Evolutionary conservation across 2,329 filamentous ascomycete species (phyloP), one percentile per base, ranked within the genome.

Genomic region (Akanthomyces muscarius): DNA sequence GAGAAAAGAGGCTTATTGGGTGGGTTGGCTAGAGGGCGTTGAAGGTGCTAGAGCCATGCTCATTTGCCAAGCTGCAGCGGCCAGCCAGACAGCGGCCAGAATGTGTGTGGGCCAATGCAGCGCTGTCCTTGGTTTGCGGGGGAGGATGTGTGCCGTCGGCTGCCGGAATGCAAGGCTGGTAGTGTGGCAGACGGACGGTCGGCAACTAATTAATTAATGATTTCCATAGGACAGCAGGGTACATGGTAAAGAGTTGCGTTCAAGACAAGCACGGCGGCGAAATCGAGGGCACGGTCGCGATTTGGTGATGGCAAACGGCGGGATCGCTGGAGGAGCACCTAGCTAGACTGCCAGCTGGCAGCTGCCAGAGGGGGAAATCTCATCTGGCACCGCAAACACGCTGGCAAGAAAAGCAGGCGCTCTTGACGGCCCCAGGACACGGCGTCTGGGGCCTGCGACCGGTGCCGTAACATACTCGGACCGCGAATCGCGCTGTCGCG

Each of bases 161-260:
- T 58, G 50, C 53, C 61, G 61, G 61, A 58, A 63, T 25, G 47
- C 61, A 57, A 23, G 52, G 61, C 33, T 53, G 61, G 48, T 50
- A 45, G 51, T 30, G 47, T 54, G 51, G 42, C 59, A 36, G 42
- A 61, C 51, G 50, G 51, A 23, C 59, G 30, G 59, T 50, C 59
- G 59, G 50, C 36, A 36, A 18, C 21, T 21, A 41, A n/a, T 13
- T n/a, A 28, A 10, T 11, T 4, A 52, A 51, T 18, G 5, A 23
- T 16, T 36, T 30, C 44, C 23, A 16, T 55, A 5, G 44, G 23
- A 18, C 14, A 44, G 4, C 38, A 16, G 13, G 18, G 14, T 3
- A 56, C 5, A 21, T n/a, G 23, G 38, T 23, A 14, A 14, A 16
- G 4, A 21, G 25, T 51, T 59, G n/a, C 6, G 23, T 54, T 0